Evolutionary conservation across 2,329 filamentous ascomycete genomes (phyloP), one percentile per base, ranked within the genome.

Genomic region (Talaromyces sp.): DNA sequence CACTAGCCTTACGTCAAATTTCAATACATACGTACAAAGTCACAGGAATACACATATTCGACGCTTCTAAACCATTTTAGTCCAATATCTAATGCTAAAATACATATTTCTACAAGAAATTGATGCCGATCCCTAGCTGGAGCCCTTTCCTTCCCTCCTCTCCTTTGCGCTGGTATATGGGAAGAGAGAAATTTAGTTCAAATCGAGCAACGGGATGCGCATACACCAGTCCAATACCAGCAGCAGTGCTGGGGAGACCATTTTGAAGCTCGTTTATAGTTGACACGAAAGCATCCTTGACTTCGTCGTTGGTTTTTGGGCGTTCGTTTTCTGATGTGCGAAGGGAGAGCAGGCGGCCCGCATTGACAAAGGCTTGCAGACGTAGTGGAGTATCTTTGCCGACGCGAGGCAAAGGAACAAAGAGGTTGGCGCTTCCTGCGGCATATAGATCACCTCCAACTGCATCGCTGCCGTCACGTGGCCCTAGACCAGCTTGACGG

Each of bases 91-190:
- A 52, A 49, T 61, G 33, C 56, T 59, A 59, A 37, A 59, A 59
- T 45, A 54, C 47, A 64, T 45, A 64, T 73, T 70, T 63, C 19
- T 90, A 98, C 84, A 98, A 80, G 76, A 99, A 97, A 80, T 91
- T 96, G 74, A 99, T 93, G 59, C 95, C 95, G 47, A 99, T 92
- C n/a, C 95, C 95, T 72, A 99, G 89, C 76, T 95, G 93, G 68
- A 99, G 75, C 0, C 95, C 95, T 81, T 99, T 99, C 63, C 94
- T 87, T 16, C 88, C 89, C 71, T 95, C 89, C 79, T 99, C 95
- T 41, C 92, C 93, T 68, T 86, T 89, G 66, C 95, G 86, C 73
- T 92, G 78, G 19, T 94, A 89, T 66, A 99, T 77, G 1, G 95
- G 95, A 70, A 99, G 78, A 71, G 91, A 93, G 76, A 99, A 97